phyloP scores from a whole-genome alignment of 176 grass and related monocot species.

The Pharus latifolius region DNA sequence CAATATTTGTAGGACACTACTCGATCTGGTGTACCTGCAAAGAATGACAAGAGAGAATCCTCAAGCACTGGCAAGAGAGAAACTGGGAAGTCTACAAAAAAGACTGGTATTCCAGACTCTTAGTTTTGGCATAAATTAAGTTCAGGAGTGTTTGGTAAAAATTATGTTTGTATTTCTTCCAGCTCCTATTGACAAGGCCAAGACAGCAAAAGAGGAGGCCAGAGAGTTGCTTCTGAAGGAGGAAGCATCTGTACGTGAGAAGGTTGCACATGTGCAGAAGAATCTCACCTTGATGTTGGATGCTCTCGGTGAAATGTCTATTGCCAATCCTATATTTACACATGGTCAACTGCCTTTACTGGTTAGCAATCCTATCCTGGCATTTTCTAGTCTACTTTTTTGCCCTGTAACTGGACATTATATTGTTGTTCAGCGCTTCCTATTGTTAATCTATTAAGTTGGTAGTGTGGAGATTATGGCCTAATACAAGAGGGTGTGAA shows the following conservation, averaged over 20 bases:
- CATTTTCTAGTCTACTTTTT: background rate
- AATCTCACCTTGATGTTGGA: conserved; percentile 71
- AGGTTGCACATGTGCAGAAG: conserved; percentile 68
- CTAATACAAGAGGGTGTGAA: too few relatives aligned
- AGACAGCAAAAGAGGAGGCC: conserved; percentile 95
- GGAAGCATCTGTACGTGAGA: conserved; percentile 68
- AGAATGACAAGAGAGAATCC: conserved; percentile 62
- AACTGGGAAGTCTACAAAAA: conserved; percentile 60
- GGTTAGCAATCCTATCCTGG: conserved; percentile 39
- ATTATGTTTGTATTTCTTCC: background rate
- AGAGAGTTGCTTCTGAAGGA: conserved; percentile 74
- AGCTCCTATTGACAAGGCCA: conserved; percentile 66
- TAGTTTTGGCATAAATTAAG: background rate
- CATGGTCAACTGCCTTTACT: conserved; percentile 81
- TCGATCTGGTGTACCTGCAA: conserved; percentile 20
- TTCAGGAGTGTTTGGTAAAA: background rate
- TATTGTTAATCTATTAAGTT: too few relatives aligned
- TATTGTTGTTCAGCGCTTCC: background rate
- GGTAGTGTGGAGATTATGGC: too few relatives aligned
- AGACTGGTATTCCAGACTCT: conserved; percentile 42
- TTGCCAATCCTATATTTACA: conserved; percentile 90
- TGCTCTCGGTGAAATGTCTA: conserved; percentile 81
- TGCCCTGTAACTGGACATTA: background rate
- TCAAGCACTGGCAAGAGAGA: conserved; percentile 52
- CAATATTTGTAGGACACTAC: conserved; percentile 38